Conservation (phyloP, 2,329 filamentous ascomycete species). For the Rutstroemia sp. region DNA sequence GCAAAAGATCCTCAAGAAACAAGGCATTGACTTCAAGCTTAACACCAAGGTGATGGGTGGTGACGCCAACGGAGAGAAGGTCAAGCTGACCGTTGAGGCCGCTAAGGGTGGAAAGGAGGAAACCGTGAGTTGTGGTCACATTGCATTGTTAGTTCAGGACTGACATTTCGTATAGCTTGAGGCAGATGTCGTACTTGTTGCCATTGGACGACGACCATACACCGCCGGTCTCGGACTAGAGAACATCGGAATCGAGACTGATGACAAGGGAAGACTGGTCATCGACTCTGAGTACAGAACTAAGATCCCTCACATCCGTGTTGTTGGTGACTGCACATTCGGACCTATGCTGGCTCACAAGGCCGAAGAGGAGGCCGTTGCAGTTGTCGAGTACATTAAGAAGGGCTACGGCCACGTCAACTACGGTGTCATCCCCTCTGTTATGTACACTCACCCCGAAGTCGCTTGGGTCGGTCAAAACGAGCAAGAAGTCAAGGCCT, state of each 20-base stretch:
- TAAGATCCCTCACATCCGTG: constrained; percentile 93
- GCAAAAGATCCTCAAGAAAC: constrained; percentile 91
- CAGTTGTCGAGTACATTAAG: constrained; percentile 92
- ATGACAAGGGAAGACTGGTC: constrained; percentile 89
- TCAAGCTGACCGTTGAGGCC: constrained; percentile 81
- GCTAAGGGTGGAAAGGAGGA: constrained; percentile 96
- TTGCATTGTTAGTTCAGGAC: constrained; percentile 4
- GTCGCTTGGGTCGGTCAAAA: constrained; percentile 98
- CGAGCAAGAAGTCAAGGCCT: constrained; percentile 89
- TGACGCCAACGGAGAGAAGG: constrained; percentile 67
- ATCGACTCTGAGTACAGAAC: constrained; percentile 99
- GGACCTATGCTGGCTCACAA: constrained; percentile 99
- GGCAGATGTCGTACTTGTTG: constrained; percentile 90
- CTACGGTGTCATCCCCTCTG: constrained; percentile 93
- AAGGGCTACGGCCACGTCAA: constrained; percentile 98
- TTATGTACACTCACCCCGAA: constrained; percentile 99
- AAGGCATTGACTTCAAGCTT: constrained; percentile 97
- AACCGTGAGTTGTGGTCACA: constrained; percentile 50
- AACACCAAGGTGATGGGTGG: constrained; percentile 90
- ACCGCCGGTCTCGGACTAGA: constrained; percentile 86
- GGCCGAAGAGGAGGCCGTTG: constrained; percentile 95
- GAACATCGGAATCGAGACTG: constrained; percentile 84
- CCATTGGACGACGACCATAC: constrained; percentile 93
- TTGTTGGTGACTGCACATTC: constrained; percentile 93
- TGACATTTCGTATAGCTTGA: constrained; percentile 56